Conservation (phyloP, 208 protist genomes). For the Borovskyia barvae region DNA sequence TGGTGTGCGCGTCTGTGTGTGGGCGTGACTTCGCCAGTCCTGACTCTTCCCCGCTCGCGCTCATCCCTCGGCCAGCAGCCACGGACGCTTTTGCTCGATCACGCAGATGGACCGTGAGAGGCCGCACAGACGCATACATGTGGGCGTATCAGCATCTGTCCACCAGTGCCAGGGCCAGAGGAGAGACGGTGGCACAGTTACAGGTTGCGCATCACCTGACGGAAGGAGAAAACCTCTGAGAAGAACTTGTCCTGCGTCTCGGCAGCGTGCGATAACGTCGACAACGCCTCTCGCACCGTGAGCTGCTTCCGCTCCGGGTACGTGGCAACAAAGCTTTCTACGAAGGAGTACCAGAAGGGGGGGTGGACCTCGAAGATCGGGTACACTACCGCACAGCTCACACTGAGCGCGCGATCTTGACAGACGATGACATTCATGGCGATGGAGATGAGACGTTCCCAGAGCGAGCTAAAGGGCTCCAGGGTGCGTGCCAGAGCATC, state of each 20-base stretch:
- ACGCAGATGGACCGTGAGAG: too few relatives aligned
- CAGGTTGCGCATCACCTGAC: conserved; percentile 59
- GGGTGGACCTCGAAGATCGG: conserved; percentile 84
- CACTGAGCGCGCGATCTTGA: conserved; percentile 72
- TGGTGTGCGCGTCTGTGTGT: not conserved
- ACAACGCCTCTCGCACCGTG: conserved; percentile 66
- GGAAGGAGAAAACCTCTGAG: conserved; percentile 78
- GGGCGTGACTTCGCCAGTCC: not conserved
- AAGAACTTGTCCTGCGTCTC: conserved; percentile 79
- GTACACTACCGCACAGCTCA: conserved; percentile 70
- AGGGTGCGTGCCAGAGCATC: conserved; percentile 53
- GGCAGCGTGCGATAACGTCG: conserved; percentile 50
- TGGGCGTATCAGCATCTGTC: too few relatives aligned
- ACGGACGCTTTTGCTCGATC: too few relatives aligned
- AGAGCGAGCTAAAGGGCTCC: conserved; percentile 67
- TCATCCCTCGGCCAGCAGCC: too few relatives aligned
- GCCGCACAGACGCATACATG: too few relatives aligned
- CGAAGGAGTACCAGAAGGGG: conserved; percentile 77
- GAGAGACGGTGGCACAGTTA: conserved; percentile 19
- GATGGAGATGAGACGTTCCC: conserved; percentile 62
- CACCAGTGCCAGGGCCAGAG: too few relatives aligned
- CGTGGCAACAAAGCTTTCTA: conserved; percentile 61
- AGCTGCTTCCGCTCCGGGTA: conserved; percentile 67
- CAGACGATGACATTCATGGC: conserved; percentile 85
- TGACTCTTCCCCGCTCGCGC: too few relatives aligned